These are phyloP conservation scores for Didymella exigua DNA, from an alignment of 2,329 filamentous ascomycete genomes.

Conservation along the genomic window DNA sequence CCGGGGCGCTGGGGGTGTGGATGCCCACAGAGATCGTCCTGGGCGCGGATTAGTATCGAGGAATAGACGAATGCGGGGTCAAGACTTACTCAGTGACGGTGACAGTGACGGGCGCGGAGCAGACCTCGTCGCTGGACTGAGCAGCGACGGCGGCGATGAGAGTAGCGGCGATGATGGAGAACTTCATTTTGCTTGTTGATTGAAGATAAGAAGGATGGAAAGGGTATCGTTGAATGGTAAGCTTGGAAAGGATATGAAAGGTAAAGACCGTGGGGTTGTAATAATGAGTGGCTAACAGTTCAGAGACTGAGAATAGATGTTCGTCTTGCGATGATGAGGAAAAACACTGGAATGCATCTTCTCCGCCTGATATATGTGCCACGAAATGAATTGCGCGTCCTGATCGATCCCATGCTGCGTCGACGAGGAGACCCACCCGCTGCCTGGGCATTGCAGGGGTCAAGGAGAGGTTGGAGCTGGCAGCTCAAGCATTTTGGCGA, in stretches of 20 bases:
- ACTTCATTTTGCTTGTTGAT: slow-evolving; percentile 35
- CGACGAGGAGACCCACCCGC: slow-evolving; percentile 2
- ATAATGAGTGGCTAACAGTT: slow-evolving; percentile 16
- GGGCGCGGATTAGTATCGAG: neutral
- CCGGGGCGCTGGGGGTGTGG: slow-evolving; percentile 33
- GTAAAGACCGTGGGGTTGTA: slow-evolving; percentile 10
- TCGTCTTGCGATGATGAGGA: slow-evolving; percentile 12
- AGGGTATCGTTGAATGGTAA: slow-evolving; percentile 12
- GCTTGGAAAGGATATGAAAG: slow-evolving; percentile 11
- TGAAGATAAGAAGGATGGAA: neutral
- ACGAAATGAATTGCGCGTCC: slow-evolving; percentile 17
- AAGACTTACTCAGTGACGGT: slow-evolving; percentile 39
- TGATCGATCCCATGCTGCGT: slow-evolving; percentile 4
- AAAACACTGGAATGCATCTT: slow-evolving; percentile 2
- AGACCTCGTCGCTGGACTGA: slow-evolving; percentile 28
- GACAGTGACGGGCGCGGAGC: slow-evolving; percentile 30
- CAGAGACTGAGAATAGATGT: slow-evolving; percentile 11
- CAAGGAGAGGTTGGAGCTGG: neutral
- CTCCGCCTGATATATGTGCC: slow-evolving; percentile 9
- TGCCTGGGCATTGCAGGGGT: slow-evolving; percentile 6
- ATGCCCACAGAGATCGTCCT: slow-evolving; percentile 22
- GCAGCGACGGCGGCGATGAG: slow-evolving; percentile 34
- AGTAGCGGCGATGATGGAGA: slow-evolving; percentile 37
- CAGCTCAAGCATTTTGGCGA: slow-evolving; percentile 15
- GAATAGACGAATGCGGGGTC: too few species aligned